Percentiles rank a stretch among this genome's conserved stretches.
Conservation (phyloP, 202 grass and related monocot genomes). For the Digitaria exilis region DNA sequence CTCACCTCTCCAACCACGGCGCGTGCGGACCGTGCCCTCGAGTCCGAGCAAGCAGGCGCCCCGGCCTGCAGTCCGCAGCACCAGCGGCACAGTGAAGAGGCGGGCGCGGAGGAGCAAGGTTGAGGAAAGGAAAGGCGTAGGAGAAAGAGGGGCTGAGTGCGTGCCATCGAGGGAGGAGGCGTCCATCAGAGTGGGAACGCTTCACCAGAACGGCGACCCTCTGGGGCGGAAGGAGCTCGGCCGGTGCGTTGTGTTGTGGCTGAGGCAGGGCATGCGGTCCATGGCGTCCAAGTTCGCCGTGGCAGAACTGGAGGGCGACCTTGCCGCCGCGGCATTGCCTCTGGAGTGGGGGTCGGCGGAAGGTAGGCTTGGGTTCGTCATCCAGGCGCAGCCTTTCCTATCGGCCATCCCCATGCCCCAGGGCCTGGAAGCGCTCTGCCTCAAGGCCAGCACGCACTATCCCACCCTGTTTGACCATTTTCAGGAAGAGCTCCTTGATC, state of each 20-base stretch:
- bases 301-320: conserved; percentile 66
- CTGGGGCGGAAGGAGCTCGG: conserved; percentile 82
- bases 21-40: conserved; percentile 25
- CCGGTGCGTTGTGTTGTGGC: conserved; percentile 73
- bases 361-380: conserved; percentile 64
- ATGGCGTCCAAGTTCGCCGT: conserved; percentile 80
- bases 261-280: conserved; percentile 79
- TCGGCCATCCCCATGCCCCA: conserved; percentile 82
- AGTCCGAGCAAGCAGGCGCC: conserved; percentile 31
- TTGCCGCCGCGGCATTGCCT: conserved; percentile 28
- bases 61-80: conserved; percentile 27
- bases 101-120: conserved; percentile 40
- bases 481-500: conserved; percentile 77
- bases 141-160: conserved; percentile 33
- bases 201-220: conserved; percentile 78
- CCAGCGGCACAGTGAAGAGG: not conserved
- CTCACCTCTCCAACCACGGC: conserved; percentile 28
- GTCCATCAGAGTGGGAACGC: conserved; percentile 67
- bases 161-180: conserved; percentile 70
- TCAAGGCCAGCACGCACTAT: conserved; percentile 95
- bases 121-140: conserved; percentile 1
- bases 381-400: conserved; percentile 82
- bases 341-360: conserved; percentile 43
- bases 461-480: conserved; percentile 94
- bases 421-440: conserved; percentile 86